These are phyloP conservation scores for Xerocomus nothofagi DNA, from an alignment of 1,284 basidiomycete species.

Conservation along the genomic window DNA sequence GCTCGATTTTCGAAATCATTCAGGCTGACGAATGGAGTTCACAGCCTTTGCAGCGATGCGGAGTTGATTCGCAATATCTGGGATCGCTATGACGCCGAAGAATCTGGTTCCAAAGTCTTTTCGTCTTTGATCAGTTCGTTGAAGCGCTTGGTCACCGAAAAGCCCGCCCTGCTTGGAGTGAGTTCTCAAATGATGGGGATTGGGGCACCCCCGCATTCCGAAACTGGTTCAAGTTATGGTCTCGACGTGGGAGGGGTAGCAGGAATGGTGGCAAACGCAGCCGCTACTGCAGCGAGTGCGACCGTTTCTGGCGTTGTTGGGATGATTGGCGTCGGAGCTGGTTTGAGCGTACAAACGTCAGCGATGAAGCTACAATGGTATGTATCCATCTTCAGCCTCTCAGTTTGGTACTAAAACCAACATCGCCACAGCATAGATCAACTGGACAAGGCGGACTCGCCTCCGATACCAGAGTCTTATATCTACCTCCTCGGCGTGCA, in stretches of 20 bases:
- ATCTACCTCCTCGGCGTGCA: conserved; percentile 90
- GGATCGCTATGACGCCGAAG: conserved; percentile 75
- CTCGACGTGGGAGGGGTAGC: conserved; percentile 73
- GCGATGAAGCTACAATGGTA: conserved; percentile 87
- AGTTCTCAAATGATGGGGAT: conserved; percentile 78
- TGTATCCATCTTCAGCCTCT: conserved; percentile 23
- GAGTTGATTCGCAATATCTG: conserved; percentile 80
- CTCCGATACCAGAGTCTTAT: conserved; percentile 89
- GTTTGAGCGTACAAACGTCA: conserved; percentile 69
- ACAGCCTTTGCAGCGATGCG: conserved; percentile 78
- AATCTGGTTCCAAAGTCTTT: conserved; percentile 68
- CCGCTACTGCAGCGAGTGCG: conserved; percentile 78
- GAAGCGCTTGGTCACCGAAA: conserved; percentile 84
- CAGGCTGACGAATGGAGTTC: conserved; percentile 7
- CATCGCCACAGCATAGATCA: conserved; percentile 78
- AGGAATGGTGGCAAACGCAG: conserved; percentile 80
- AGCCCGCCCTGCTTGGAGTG: conserved; percentile 79
- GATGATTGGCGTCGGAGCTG: conserved; percentile 64
- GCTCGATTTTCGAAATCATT: not conserved
- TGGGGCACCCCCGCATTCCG: conserved; percentile 50
- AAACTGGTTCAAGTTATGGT: conserved; percentile 44
- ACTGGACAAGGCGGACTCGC: conserved; percentile 93
- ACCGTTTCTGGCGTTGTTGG: conserved; percentile 75
- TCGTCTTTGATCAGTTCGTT: conserved; percentile 78
- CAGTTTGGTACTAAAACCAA: conserved; percentile 1